Percentiles rank a stretch among this genome's conserved stretches.
Conservation (phyloP, 2,329 filamentous ascomycete genomes). For the Phaeosphaeriaceae sp. region DNA sequence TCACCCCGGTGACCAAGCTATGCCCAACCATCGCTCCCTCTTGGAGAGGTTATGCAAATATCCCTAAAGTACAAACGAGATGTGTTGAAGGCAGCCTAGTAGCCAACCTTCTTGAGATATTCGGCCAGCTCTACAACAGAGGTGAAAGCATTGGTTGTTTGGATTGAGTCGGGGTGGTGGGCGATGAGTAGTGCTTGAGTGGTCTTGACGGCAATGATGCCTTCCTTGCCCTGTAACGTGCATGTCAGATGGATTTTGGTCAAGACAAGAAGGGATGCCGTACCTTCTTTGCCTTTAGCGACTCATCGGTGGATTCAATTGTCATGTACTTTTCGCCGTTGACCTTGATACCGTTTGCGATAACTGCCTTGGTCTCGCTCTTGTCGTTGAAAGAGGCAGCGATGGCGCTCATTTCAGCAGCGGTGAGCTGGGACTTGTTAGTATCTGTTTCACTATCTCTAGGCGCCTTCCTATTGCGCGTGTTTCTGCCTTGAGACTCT, state of each 20-base stretch:
- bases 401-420: conserved; percentile 62
- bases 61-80: conserved; percentile 44
- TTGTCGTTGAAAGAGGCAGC: conserved; percentile 60
- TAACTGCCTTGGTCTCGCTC: conserved; percentile 69
- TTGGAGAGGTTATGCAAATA: conserved; percentile 42
- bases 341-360: conserved; percentile 75
- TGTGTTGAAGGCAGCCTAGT: conserved; percentile 60
- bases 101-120: conserved; percentile 80
- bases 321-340: conserved; percentile 79
- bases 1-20: conserved; percentile 2
- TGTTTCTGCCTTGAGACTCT: not conserved
- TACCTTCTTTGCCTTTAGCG: conserved; percentile 88
- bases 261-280: conserved; percentile 21
- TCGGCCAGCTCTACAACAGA: conserved; percentile 85
- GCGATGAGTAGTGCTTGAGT: conserved; percentile 85
- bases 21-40: conserved; percentile 12
- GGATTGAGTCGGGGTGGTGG: conserved; percentile 77
- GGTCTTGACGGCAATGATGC: conserved; percentile 84
- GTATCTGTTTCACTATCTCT: conserved; percentile 1
- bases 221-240: conserved; percentile 71
- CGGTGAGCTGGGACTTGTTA: conserved; percentile 53
- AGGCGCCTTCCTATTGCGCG: no score
- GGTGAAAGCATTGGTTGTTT: conserved; percentile 76
- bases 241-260: conserved; percentile 13
- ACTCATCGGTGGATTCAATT: conserved; percentile 76